Base-by-base conservation (phyloP, 352 stramenopile species). In the Phytopythium delawarense region DNA sequence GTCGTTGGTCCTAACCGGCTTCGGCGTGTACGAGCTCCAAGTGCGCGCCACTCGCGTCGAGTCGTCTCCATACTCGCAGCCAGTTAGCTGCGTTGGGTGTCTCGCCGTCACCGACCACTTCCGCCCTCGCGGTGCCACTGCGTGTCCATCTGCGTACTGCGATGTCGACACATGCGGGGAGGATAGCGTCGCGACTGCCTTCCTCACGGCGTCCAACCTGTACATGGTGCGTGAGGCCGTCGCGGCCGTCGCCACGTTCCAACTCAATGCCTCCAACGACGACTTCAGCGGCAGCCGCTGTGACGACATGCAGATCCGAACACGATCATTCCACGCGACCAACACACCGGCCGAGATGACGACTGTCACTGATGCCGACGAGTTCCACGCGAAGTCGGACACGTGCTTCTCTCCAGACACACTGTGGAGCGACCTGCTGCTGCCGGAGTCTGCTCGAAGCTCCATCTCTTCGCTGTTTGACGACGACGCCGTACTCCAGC, bases 41-140 rank as follows among this genome's bases (percentile, higher is more conserved):
- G 40, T 61, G 28, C 28, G 42, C 4, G 56, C 40, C 44, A 45
- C 39, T 28, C 21, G 56, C 23, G 34, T 34, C 25, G 28, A 39
- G 25, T 42, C 50, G 28, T 42, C 50, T 28, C 50, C 50, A 30
- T 56, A 57, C 32, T 18, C 30, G 13, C 51, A 57, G 35, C 32
- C 42, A 1, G 30, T 20, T 7, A 45, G 20, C 20, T 61, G 56
- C 18, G 23, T 44, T 30, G 82, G 78, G 5, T 91, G 82, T 46
- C 57, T 91, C 7, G 65, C 75, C 0, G 74, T 91, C 21, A 66
- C 85, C 4, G 82, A 91, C 54, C 61, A 81, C 1, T 73, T 72
- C 61, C 79, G 79, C 34, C 82, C 82, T 3, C 62, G 57, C n/a
- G 60, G 56, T 30, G 83, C 66, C 1, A 74, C 64, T 0, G 25